phyloP scores from a whole-genome alignment of 2,329 filamentous ascomycete species.

The Dactylella cylindrospora region DNA sequence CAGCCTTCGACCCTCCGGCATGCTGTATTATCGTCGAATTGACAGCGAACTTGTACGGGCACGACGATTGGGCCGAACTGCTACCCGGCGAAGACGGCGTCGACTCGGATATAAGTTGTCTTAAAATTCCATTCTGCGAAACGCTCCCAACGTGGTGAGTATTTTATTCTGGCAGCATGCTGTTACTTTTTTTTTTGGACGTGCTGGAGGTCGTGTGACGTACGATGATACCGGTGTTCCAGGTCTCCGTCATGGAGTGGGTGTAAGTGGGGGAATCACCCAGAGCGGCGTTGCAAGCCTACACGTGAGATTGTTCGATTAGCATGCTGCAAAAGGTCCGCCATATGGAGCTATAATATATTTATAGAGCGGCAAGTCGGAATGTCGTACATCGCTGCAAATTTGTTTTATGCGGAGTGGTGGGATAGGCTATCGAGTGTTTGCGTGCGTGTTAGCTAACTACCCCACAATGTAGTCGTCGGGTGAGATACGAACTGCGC shows the following conservation, averaged over 20 bases:
- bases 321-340: conserved; percentile 16
- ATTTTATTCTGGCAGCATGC: too few species aligned
- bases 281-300: conserved; percentile 83
- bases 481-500: conserved; percentile 18
- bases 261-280: conserved; percentile 77
- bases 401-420: conserved; percentile 80
- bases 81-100: conserved; percentile 58
- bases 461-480: conserved; percentile 17
- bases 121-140: conserved; percentile 70
- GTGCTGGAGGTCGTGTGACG: conserved; percentile 51
- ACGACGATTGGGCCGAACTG: conserved; percentile 47
- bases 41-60: conserved; percentile 89
- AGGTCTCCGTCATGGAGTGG: conserved; percentile 77
- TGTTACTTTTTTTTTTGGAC: too few species aligned
- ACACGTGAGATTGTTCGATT: conserved; percentile 4
- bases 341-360: too few species aligned
- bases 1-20: conserved; percentile 59
- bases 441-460: conserved; percentile 1
- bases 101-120: conserved; percentile 74
- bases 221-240: conserved; percentile 94
- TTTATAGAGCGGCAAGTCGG: conserved; percentile 17
- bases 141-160: too few species aligned
- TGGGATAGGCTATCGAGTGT: conserved; percentile 66
- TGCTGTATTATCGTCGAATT: conserved; percentile 99
- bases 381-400: conserved; percentile 69